phyloP scores from a whole-genome alignment of 2,329 filamentous ascomycete genomes.

The Aspergillus oerlinghausenensis region DNA sequence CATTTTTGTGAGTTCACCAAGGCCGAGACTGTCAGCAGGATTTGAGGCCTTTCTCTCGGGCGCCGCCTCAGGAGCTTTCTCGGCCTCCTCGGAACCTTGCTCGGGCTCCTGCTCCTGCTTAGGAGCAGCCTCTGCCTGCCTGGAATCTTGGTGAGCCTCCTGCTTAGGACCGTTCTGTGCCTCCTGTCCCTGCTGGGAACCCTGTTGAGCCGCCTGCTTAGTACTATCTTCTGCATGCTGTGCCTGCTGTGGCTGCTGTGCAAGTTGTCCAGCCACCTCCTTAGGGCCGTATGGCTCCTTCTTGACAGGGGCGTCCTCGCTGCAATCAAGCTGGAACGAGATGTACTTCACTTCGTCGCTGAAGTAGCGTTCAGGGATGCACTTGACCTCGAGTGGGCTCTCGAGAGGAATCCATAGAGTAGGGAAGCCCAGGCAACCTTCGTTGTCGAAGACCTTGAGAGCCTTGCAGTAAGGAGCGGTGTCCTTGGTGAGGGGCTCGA shows the following conservation, averaged over 20 bases:
- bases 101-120: neutral
- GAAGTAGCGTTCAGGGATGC: conserved; percentile 7
- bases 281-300: neutral
- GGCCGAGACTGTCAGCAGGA: neutral
- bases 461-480: conserved; percentile 8
- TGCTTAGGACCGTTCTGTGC: neutral
- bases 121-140: neutral
- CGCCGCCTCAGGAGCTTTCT: neutral
- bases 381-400: conserved; percentile 1
- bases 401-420: conserved; percentile 8
- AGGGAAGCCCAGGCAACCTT: conserved; percentile 10
- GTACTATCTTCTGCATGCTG: neutral
- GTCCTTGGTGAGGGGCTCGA: conserved; percentile 7
- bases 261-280: neutral
- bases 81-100: neutral
- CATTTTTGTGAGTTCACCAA: neutral
- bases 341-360: conserved; percentile 3
- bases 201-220: neutral
- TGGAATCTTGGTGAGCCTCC: neutral
- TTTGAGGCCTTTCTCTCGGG: neutral
- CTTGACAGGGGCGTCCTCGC: neutral
- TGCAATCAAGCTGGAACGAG: conserved; percentile 7
- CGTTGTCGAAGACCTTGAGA: conserved; percentile 11
- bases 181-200: neutral
- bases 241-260: neutral